Evolutionary conservation across 495 filamentous ascomycete genomes (phyloP).

Genomic region (Penicillium alfredii): DNA sequence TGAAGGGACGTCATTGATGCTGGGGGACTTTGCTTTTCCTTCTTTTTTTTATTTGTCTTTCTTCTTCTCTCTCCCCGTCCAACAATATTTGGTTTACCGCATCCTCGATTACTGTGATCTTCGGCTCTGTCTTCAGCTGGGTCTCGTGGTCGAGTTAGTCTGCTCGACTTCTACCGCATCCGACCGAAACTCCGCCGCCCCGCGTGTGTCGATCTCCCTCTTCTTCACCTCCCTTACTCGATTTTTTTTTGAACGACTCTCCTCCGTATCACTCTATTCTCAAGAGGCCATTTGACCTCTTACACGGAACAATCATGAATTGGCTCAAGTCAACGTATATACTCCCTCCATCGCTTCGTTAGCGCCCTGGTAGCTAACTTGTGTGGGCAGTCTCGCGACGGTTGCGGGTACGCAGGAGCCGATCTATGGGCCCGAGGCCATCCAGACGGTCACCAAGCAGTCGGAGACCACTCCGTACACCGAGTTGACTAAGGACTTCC

Average conservation of each 20-base stretch:
- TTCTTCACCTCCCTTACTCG: conserved; percentile 17
- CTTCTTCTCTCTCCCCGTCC: background rate
- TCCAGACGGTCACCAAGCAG: conserved; percentile 78
- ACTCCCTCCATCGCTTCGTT: background rate
- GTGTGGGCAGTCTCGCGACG: conserved; percentile 63
- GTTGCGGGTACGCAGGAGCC: conserved; percentile 95
- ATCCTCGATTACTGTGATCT: background rate
- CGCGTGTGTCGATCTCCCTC: conserved; percentile 28
- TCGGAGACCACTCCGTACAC: conserved; percentile 73
- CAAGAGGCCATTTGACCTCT: conserved; percentile 1
- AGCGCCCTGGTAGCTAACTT: conserved; percentile 17
- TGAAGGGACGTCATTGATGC: background rate
- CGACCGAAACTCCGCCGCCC: conserved; percentile 27
- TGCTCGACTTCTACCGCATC: conserved; percentile 20
- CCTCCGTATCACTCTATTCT: conserved; percentile 2
- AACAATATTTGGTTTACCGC: background rate
- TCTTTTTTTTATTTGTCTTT: background rate
- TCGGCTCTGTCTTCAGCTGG: background rate
- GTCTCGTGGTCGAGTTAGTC: background rate
- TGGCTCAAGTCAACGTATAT: conserved; percentile 70
- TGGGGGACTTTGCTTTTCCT: background rate
- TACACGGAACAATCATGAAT: conserved; percentile 53
- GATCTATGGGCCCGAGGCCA: conserved; percentile 86
- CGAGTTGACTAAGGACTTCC: conserved; percentile 65
- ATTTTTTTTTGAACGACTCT: conserved; percentile 9